Evolutionary conservation across 1,284 basidiomycete species (phyloP).

Genomic region (Irpex sp.): DNA sequence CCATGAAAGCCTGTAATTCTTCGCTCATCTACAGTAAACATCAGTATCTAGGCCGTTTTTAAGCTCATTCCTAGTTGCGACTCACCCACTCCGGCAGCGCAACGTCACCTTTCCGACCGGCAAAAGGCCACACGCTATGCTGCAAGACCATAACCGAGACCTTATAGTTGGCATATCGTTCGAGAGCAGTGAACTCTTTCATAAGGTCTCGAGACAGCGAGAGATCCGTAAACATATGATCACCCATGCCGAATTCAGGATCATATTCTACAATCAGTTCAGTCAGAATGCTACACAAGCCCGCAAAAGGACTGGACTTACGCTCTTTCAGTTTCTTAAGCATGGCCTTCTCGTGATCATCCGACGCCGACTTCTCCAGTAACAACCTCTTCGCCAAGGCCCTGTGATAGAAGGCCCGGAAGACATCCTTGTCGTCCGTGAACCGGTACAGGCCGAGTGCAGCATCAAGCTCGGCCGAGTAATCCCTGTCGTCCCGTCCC

Average conservation of each 20-base stretch:
- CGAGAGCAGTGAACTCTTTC: conserved; percentile 46
- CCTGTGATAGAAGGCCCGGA: conserved; percentile 92
- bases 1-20: conserved; percentile 58
- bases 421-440: conserved; percentile 90
- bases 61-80: neutral
- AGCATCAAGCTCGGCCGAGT: conserved; percentile 70
- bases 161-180: conserved; percentile 24
- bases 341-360: conserved; percentile 90
- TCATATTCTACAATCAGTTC: conserved; percentile 62
- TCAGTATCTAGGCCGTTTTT: neutral
- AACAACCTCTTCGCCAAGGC: conserved; percentile 87
- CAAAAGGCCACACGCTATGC: conserved; percentile 75
- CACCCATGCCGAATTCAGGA: conserved; percentile 83
- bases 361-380: conserved; percentile 82
- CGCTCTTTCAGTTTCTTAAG: conserved; percentile 86
- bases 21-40: conserved; percentile 61
- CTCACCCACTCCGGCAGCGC: conserved; percentile 50
- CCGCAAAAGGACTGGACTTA: conserved; percentile 34
- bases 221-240: conserved; percentile 89
- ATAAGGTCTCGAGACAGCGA: conserved; percentile 70
- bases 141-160: conserved; percentile 72
- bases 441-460: conserved; percentile 84
- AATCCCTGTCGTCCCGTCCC: conserved; percentile 64
- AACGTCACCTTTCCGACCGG: conserved; percentile 43
- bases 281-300: neutral